These are phyloP conservation scores for Phytophthora vignae DNA, from an alignment of 352 stramenopile genomes.

Conservation along the genomic window DNA sequence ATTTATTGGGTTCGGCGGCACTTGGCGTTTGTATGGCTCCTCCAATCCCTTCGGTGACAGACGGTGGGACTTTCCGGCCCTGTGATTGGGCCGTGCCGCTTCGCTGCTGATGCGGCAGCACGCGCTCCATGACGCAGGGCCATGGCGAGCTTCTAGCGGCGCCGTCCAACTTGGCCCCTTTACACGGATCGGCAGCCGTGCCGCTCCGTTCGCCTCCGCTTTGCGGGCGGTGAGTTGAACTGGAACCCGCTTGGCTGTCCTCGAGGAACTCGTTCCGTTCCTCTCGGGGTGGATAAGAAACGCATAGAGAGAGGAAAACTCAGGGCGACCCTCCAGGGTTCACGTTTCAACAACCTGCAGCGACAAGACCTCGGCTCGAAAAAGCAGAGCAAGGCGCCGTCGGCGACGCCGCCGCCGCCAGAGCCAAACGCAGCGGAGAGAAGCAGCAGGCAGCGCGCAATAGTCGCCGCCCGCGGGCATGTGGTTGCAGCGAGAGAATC, in stretches of 20 bases:
- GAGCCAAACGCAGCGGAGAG: background rate
- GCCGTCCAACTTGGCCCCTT: background rate
- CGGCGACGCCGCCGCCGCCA: too few relatives aligned
- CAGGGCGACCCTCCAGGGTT: slow-evolving; percentile 20
- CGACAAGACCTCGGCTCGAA: slow-evolving; percentile 19
- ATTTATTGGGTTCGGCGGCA: slow-evolving; percentile 18
- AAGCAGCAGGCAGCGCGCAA: background rate
- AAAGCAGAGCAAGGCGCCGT: too few relatives aligned
- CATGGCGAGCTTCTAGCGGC: background rate
- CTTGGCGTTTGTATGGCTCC: slow-evolving; percentile 25
- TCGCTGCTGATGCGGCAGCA: slow-evolving; percentile 23
- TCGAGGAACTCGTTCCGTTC: background rate
- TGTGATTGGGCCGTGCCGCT: slow-evolving; percentile 25
- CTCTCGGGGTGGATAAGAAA: slow-evolving; percentile 31
- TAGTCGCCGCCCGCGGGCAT: background rate
- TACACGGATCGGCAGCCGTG: slow-evolving; percentile 29
- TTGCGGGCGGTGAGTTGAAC: background rate
- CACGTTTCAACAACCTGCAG: slow-evolving; percentile 29
- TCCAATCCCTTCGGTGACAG: slow-evolving; percentile 36
- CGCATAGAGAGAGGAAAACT: slow-evolving; percentile 19
- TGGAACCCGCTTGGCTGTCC: too few relatives aligned
- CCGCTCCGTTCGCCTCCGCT: slow-evolving; percentile 13
- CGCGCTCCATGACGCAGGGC: background rate
- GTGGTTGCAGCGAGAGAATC: slow-evolving; percentile 31
- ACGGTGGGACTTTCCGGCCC: slow-evolving; percentile 10